These are phyloP conservation scores for Madurella fahalii DNA, from an alignment of 2,329 filamentous ascomycete species.

Conservation along the genomic window DNA sequence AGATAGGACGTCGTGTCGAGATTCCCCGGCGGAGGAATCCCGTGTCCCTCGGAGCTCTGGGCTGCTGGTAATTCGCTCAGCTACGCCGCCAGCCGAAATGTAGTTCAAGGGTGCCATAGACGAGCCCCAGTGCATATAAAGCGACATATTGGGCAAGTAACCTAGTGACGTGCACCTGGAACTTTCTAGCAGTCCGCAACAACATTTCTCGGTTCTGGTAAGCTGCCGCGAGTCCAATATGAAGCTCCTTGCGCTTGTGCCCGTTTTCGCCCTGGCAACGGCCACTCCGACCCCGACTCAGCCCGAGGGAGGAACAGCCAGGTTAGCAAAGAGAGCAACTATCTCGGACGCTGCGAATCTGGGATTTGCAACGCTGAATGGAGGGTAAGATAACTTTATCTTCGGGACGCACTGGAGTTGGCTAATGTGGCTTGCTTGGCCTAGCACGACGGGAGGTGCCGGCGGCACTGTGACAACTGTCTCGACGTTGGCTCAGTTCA, in stretches of 20 bases:
- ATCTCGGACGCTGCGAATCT: slow-evolving; percentile 21
- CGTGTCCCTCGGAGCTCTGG: neutral
- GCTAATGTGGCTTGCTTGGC: neutral
- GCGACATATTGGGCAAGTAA: neutral
- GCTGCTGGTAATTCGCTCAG: neutral
- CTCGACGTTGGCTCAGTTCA: slow-evolving; percentile 46
- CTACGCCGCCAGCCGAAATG: neutral
- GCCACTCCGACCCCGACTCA: slow-evolving; percentile 19
- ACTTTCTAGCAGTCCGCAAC: neutral
- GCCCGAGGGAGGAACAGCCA: slow-evolving; percentile 6
- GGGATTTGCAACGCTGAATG: slow-evolving; percentile 23
- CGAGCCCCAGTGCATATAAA: neutral
- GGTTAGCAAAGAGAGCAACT: slow-evolving; percentile 10
- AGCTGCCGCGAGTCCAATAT: slow-evolving; percentile 10
- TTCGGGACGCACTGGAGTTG: neutral
- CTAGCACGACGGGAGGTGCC: slow-evolving; percentile 49
- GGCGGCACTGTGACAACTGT: slow-evolving; percentile 54
- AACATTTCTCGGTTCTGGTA: neutral
- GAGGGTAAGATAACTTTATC: slow-evolving; percentile 15
- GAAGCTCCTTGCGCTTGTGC: slow-evolving; percentile 12
- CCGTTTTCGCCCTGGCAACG: slow-evolving; percentile 7
- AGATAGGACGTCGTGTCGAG: neutral
- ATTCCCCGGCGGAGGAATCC: neutral
- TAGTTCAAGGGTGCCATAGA: neutral
- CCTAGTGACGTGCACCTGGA: neutral